These are phyloP conservation scores for Arachis monticola DNA, from an alignment of 331 rosid species.

Conservation along the genomic window DNA sequence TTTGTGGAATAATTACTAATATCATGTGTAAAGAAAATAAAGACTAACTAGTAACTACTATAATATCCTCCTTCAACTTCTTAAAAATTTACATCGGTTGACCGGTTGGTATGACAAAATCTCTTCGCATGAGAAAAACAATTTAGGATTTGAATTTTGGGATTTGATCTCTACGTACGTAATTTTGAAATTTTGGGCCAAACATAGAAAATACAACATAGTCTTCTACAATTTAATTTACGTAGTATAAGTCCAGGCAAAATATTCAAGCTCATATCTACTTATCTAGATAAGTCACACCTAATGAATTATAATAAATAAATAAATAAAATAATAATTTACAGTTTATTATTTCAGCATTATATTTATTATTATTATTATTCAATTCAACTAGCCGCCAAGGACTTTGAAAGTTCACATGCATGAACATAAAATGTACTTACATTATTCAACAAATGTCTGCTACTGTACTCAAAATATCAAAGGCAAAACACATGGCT, in stretches of 20 bases:
- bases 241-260: constrained; percentile 10
- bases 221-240: constrained; percentile 14
- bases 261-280: neutral
- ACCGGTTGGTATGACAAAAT: neutral
- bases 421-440: constrained; percentile 11
- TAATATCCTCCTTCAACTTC: neutral
- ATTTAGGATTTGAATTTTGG: neutral
- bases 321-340: neutral
- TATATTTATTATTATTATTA: neutral
- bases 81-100: neutral
- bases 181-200: constrained; percentile 2
- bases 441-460: constrained; percentile 38
- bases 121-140: neutral
- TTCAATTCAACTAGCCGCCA: constrained; percentile 44
- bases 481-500: neutral
- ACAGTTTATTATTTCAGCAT: constrained; percentile 5
- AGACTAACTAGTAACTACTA: neutral
- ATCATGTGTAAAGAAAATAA: no score
- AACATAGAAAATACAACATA: neutral
- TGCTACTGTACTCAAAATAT: neutral
- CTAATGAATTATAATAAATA: neutral
- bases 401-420: constrained; percentile 44
- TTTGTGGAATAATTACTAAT: no score
- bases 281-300: constrained; percentile 17
- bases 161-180: no score